Percentiles rank a stretch among this genome's conserved stretches.
phyloP scores from a whole-genome alignment of 805 yeast species.

The Metschnikowia gelsemii region DNA sequence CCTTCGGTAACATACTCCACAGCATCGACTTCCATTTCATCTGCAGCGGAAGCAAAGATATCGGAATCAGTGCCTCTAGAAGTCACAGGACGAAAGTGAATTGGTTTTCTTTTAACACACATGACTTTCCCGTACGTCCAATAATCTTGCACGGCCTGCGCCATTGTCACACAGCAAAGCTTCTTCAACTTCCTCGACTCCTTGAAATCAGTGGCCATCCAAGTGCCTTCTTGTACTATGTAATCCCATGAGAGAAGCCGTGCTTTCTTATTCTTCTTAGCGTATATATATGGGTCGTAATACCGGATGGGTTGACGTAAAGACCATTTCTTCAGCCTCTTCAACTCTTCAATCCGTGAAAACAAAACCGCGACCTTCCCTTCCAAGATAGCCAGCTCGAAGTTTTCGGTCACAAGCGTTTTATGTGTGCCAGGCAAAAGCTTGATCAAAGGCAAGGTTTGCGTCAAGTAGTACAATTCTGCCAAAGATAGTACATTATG shows the following conservation, averaged over 20 bases:
- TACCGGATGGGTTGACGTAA: slow-evolving; percentile 76
- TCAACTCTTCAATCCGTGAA: slow-evolving; percentile 88
- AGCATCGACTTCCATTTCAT: not conserved
- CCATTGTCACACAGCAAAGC: slow-evolving; percentile 66
- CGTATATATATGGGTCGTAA: slow-evolving; percentile 58
- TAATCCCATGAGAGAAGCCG: slow-evolving; percentile 68
- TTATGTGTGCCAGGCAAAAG: slow-evolving; percentile 84
- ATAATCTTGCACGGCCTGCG: slow-evolving; percentile 72
- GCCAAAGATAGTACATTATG: slow-evolving; percentile 62
- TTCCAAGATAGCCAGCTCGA: slow-evolving; percentile 80
- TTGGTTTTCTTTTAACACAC: slow-evolving; percentile 56
- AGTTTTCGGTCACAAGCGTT: slow-evolving; percentile 78
- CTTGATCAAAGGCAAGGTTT: slow-evolving; percentile 80
- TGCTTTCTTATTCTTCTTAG: slow-evolving; percentile 24
- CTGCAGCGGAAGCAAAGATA: not conserved
- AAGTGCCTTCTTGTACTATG: slow-evolving; percentile 71
- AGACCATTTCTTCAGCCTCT: slow-evolving; percentile 86
- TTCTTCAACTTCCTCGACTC: slow-evolving; percentile 69
- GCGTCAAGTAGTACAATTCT: slow-evolving; percentile 83
- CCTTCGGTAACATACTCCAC: not conserved
- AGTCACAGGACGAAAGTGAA: slow-evolving; percentile 24
- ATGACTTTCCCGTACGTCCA: slow-evolving; percentile 71
- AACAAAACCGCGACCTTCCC: slow-evolving; percentile 88
- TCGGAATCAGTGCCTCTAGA: not conserved
- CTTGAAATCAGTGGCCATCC: slow-evolving; percentile 78